Evolutionary conservation across 2,329 filamentous ascomycete genomes (phyloP).

Genomic region (Hymenoscyphus repandus): DNA sequence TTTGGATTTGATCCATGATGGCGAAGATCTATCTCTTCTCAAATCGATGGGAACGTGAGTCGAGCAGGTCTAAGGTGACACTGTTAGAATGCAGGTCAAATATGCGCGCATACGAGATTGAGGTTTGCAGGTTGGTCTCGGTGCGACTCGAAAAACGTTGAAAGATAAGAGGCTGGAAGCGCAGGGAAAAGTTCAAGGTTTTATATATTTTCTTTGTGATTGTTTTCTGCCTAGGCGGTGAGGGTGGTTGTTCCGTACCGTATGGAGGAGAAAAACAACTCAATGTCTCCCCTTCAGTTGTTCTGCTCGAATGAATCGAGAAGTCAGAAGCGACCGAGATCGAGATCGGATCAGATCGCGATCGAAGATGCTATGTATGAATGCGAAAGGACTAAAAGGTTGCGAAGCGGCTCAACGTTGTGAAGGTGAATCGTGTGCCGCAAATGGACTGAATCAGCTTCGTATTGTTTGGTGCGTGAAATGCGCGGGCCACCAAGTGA

Average conservation of each 20-base stretch:
- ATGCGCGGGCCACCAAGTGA: conserved; percentile 15
- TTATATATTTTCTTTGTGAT: conserved; percentile 5
- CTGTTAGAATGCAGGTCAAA: conserved; percentile 25
- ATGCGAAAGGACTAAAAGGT: conserved; percentile 3
- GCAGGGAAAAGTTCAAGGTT: conserved; percentile 3
- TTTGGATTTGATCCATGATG: conserved; percentile 80
- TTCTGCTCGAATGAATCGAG: conserved; percentile 33
- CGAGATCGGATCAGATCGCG: conserved; percentile 13
- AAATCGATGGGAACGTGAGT: conserved; percentile 15
- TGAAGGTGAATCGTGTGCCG: not conserved
- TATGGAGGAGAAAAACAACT: conserved; percentile 92
- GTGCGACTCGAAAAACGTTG: conserved; percentile 12
- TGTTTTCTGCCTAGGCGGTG: conserved; percentile 16
- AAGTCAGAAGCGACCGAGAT: conserved; percentile 10
- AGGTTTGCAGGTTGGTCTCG: not conserved
- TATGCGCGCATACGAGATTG: not conserved
- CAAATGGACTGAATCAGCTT: conserved; percentile 1
- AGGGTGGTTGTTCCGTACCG: conserved; percentile 44
- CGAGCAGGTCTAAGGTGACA: conserved; percentile 24
- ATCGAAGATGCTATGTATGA: conserved; percentile 17
- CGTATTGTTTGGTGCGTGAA: not conserved
- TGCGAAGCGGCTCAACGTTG: not conserved
- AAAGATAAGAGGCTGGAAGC: not conserved
- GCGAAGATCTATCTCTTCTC: conserved; percentile 12
- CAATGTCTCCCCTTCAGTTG: conserved; percentile 85